These are phyloP conservation scores for Aspergillus ostianus DNA, from an alignment of 495 filamentous ascomycete genomes.

Conservation along the genomic window DNA sequence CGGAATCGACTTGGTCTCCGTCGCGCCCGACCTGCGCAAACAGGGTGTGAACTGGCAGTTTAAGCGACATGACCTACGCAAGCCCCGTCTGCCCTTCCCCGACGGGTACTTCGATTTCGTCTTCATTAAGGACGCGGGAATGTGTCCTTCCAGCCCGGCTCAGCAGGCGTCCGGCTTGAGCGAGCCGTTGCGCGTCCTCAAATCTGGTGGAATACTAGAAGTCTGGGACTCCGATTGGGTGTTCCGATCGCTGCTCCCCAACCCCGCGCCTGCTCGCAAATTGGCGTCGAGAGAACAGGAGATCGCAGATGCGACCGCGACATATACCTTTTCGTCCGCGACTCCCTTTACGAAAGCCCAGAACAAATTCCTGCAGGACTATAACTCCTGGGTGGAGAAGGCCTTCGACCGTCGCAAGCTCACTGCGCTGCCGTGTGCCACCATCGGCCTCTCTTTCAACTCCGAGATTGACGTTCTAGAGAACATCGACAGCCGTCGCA, in stretches of 20 bases:
- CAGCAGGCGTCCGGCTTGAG: slow-evolving; percentile 65
- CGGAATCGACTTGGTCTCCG: slow-evolving; percentile 77
- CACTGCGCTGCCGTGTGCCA: slow-evolving; percentile 74
- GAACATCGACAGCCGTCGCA: slow-evolving; percentile 67
- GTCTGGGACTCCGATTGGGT: slow-evolving; percentile 83
- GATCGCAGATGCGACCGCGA: slow-evolving; percentile 62
- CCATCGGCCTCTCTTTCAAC: slow-evolving; percentile 73
- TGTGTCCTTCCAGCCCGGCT: slow-evolving; percentile 60
- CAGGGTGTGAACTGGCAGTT: slow-evolving; percentile 84
- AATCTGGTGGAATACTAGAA: slow-evolving; percentile 77
- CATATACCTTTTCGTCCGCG: slow-evolving; percentile 78
- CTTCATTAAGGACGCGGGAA: slow-evolving; percentile 82
- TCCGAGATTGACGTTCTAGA: slow-evolving; percentile 73
- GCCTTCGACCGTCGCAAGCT: slow-evolving; percentile 71
- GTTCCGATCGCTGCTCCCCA: slow-evolving; percentile 71
- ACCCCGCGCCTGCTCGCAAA: slow-evolving; percentile 61
- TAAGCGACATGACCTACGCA: slow-evolving; percentile 80
- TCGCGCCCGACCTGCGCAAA: slow-evolving; percentile 69
- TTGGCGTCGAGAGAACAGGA: slow-evolving; percentile 57
- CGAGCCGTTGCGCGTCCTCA: slow-evolving; percentile 74
- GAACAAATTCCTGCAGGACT: slow-evolving; percentile 79
- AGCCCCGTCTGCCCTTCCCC: slow-evolving; percentile 71
- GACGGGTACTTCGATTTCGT: slow-evolving; percentile 86
- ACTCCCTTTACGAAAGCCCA: slow-evolving; percentile 75
- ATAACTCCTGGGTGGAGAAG: slow-evolving; percentile 78